Evolutionary conservation across 768 basidiomycete species (phyloP).

Genomic region (Lactifluus pinguis): DNA sequence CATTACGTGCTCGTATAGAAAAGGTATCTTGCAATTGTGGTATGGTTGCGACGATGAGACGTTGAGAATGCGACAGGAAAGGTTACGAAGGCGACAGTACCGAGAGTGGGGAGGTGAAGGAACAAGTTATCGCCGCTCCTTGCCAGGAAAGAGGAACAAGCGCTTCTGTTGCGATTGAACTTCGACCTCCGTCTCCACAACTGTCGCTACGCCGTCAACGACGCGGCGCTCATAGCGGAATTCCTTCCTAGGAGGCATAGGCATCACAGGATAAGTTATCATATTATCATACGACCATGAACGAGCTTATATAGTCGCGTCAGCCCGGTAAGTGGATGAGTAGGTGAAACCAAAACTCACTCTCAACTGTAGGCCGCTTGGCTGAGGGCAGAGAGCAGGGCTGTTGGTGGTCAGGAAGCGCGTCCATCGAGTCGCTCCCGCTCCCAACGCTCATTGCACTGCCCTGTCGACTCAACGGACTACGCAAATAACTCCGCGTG

Average conservation of each 20-base stretch:
- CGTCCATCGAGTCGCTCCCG: slow-evolving; percentile 24
- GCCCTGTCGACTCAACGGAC: slow-evolving; percentile 33
- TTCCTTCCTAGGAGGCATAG: slow-evolving; percentile 40
- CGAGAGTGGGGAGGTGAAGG: slow-evolving; percentile 1
- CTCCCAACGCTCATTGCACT: slow-evolving; percentile 31
- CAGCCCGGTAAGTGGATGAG: slow-evolving; percentile 5
- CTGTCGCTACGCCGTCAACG: slow-evolving; percentile 40
- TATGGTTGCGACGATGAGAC: slow-evolving; percentile 14
- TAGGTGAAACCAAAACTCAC: slow-evolving; percentile 29
- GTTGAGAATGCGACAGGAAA: slow-evolving; percentile 3
- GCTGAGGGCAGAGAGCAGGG: slow-evolving; percentile 22
- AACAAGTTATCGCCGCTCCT: slow-evolving; percentile 20
- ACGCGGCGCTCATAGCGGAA: slow-evolving; percentile 40
- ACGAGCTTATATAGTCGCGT: slow-evolving; percentile 35
- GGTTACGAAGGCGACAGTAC: slow-evolving; percentile 1
- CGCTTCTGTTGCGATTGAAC: slow-evolving; percentile 48
- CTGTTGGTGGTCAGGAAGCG: slow-evolving; percentile 24
- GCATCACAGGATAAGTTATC: slow-evolving; percentile 54
- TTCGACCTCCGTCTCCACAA: slow-evolving; percentile 47
- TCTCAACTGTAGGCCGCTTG: slow-evolving; percentile 42
- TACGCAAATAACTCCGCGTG: slow-evolving; percentile 25
- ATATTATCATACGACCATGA: slow-evolving; percentile 74
- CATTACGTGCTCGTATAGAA: slow-evolving; percentile 16
- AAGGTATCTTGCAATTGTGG: slow-evolving; percentile 20
- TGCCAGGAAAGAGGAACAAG: slow-evolving; percentile 60